These are phyloP conservation scores for Penicillium rolfsii DNA, from an alignment of 2,329 filamentous ascomycete species.

Conservation along the genomic window DNA sequence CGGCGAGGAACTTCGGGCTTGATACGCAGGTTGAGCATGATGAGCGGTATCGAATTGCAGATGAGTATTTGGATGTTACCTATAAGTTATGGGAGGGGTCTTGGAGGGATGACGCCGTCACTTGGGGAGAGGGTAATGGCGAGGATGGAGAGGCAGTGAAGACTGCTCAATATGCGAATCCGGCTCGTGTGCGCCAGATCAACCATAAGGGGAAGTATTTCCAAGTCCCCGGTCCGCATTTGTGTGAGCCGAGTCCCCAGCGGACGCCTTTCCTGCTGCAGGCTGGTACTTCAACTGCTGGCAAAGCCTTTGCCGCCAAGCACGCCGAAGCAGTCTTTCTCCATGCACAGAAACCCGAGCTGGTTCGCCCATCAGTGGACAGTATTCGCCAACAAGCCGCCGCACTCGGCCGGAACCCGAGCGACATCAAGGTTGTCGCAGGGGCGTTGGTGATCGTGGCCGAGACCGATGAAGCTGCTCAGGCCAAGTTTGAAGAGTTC, in stretches of 20 bases:
- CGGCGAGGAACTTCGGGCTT: slow-evolving; percentile 53
- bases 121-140: slow-evolving; percentile 24
- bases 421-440: slow-evolving; percentile 49
- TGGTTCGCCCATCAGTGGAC: slow-evolving; percentile 48
- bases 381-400: slow-evolving; percentile 46
- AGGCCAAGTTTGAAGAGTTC: slow-evolving; percentile 48
- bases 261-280: slow-evolving; percentile 54
- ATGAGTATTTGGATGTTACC: slow-evolving; percentile 53
- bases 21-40: slow-evolving; percentile 54
- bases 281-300: slow-evolving; percentile 52
- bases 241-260: slow-evolving; percentile 51
- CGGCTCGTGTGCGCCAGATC: slow-evolving; percentile 42
- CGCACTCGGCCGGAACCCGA: slow-evolving; percentile 44
- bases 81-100: slow-evolving; percentile 58
- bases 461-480: slow-evolving; percentile 50
- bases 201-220: slow-evolving; percentile 49
- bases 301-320: slow-evolving; percentile 51
- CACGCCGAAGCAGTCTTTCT: slow-evolving; percentile 54
- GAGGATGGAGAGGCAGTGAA: slow-evolving; percentile 7
- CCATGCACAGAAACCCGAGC: slow-evolving; percentile 48
- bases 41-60: slow-evolving; percentile 53
- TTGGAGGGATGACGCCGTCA: slow-evolving; percentile 51
- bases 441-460: slow-evolving; percentile 51
- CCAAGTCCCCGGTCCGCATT: slow-evolving; percentile 49
- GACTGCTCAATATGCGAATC: slow-evolving; percentile 36